Percentiles rank a stretch among this genome's conserved stretches.
These are phyloP conservation scores for Cystobasidium sp. DNA, from an alignment of 1,284 basidiomycete species.

Conservation along the genomic window DNA sequence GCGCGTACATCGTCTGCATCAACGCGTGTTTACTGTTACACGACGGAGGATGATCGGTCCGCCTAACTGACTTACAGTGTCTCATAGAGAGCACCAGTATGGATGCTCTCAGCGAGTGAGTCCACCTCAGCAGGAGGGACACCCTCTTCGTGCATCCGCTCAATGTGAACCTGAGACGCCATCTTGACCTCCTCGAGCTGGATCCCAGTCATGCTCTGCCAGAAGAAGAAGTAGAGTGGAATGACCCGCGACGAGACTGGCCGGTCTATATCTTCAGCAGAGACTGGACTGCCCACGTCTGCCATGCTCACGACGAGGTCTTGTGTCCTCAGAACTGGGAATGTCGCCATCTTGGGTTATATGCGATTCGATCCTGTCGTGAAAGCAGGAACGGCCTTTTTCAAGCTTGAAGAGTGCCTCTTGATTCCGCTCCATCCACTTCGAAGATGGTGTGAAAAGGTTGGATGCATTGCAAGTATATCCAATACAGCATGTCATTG, in stretches of 20 bases:
- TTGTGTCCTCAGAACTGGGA: slow-evolving; percentile 41
- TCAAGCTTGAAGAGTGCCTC: neutral
- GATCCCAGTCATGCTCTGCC: slow-evolving; percentile 28
- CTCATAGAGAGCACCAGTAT: slow-evolving; percentile 32
- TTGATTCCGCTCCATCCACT: slow-evolving; percentile 7
- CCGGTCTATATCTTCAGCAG: slow-evolving; percentile 44
- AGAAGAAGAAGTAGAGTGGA: slow-evolving; percentile 45
- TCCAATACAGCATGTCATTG: too few relatives aligned
- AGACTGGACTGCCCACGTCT: slow-evolving; percentile 34
- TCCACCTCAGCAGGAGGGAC: slow-evolving; percentile 21
- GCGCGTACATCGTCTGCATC: neutral
- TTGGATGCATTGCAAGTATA: neutral
- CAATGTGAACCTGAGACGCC: slow-evolving; percentile 30
- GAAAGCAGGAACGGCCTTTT: neutral
- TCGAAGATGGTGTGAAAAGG: neutral
- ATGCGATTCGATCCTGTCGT: neutral
- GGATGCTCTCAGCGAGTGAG: slow-evolving; percentile 21
- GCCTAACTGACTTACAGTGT: slow-evolving; percentile 26
- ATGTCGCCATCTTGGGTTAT: slow-evolving; percentile 35
- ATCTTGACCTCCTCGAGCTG: slow-evolving; percentile 36
- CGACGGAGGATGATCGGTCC: neutral
- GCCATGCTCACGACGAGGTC: slow-evolving; percentile 36
- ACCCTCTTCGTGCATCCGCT: slow-evolving; percentile 30
- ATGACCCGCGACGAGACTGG: slow-evolving; percentile 33
- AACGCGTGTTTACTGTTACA: slow-evolving; percentile 19